Evolutionary conservation across 257 asterid species (phyloP), one percentile per base, ranked within the genome.

Genomic region (Cruciata laevipes): DNA sequence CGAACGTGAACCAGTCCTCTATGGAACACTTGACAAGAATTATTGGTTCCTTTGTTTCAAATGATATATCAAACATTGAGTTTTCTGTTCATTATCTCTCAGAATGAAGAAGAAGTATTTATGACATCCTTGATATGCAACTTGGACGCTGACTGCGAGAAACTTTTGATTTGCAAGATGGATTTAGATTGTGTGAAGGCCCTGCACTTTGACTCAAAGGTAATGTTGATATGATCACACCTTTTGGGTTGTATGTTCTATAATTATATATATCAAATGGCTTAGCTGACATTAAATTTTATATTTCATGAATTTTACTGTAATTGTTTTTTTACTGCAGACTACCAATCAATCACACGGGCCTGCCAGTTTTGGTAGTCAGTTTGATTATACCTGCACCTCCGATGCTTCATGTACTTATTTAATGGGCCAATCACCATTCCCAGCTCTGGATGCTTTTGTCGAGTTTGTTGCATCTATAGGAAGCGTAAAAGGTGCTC

Each of bases 71-170:
- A 10, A 47, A 18, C 62, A n/a, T 33, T 35, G 18, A 33, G 51
- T 62, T 62, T 20, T 21, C 30, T 57, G 42, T 69, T 73, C 63
- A 35, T 60, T 70, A 53, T 68, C 24, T 59, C 80, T 65, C 88
- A 90, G 99, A 75, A 77, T 47, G 94, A 90, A 71, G 94, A 83
- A 79, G 97, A 86, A 75, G 73, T 87, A 67, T 86, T 90, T 63
- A 86, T 86, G 97, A 84, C 88, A 70, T 86, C 99, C 82, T 83
- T 93, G 85, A 93, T 93, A 63, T 93, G 99, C 86, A 80, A 83
- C 72, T 77, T 88, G 80, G 95, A 86, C 66, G 71, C 63, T 69
- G 88, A 88, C 73, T 81, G 85, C 31, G 85, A 88, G 86, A 86
- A 84, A 82, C 90, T 90, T 79, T 79, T 93, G 64, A 84, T 93